These are phyloP conservation scores for Penstemon newberryi DNA, from an alignment of 257 asterid genomes.

Conservation along the genomic window DNA sequence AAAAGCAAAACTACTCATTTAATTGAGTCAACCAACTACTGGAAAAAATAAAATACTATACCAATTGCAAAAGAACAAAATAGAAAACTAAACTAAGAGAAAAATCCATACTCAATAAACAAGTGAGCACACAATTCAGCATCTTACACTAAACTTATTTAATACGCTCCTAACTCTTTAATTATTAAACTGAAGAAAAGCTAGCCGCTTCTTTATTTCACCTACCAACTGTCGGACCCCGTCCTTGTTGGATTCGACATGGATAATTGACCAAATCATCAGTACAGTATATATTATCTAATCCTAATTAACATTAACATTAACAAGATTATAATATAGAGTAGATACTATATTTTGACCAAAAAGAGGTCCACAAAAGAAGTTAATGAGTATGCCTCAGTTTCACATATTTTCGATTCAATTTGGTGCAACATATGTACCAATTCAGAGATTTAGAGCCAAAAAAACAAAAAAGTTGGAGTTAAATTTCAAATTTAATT, in stretches of 20 bases:
- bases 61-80: background rate
- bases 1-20: background rate
- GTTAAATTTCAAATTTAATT: conserved; percentile 8
- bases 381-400: conserved; percentile 25
- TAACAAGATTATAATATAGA: background rate
- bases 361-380: conserved; percentile 25
- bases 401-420: conserved; percentile 26
- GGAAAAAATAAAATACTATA: background rate
- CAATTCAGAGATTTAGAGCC: background rate
- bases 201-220: conserved; percentile 10
- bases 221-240: conserved; percentile 27
- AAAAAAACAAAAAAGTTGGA: conserved; percentile 20
- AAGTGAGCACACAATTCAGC: too few species aligned
- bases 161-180: too few species aligned
- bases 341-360: background rate
- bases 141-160: too few species aligned
- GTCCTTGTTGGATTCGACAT: conserved; percentile 25
- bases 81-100: background rate
- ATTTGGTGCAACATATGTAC: conserved; percentile 22
- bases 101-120: background rate
- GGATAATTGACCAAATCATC: conserved; percentile 6
- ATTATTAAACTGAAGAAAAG: too few species aligned
- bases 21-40: background rate
- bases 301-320: background rate
- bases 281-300: background rate